Evolutionary conservation across 2,329 filamentous ascomycete genomes (phyloP).

Genomic region (Camillea tinctor): DNA sequence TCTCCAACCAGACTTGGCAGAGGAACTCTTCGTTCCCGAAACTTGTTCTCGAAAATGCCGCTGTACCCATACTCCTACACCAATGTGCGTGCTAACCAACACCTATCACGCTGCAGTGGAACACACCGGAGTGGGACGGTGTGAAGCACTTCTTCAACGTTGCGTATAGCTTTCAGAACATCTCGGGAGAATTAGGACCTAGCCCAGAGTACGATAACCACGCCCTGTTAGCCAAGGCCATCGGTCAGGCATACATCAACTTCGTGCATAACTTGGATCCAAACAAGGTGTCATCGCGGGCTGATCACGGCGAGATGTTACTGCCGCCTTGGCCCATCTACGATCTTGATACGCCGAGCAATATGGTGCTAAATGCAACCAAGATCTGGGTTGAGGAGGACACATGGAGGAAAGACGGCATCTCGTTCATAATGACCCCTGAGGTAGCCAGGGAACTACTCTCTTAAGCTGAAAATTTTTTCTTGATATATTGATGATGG

Average conservation of each 20-base stretch:
- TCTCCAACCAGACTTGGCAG: neutral
- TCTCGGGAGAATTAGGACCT: conserved; percentile 45
- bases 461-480: conserved; percentile 6
- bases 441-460: conserved; percentile 39
- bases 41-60: neutral
- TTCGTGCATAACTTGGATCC: conserved; percentile 45
- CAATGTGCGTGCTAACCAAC: neutral
- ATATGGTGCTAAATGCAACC: conserved; percentile 46
- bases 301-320: neutral
- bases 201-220: conserved; percentile 42
- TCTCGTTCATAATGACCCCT: conserved; percentile 41
- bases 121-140: conserved; percentile 38
- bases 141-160: conserved; percentile 49
- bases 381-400: conserved; percentile 45
- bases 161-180: conserved; percentile 51
- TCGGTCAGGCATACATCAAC: conserved; percentile 42
- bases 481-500: neutral
- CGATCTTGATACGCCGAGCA: conserved; percentile 36
- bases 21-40: neutral
- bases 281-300: conserved; percentile 28
- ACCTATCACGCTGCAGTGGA: conserved; percentile 29
- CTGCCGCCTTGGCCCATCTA: conserved; percentile 25
- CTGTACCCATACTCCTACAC: neutral
- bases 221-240: conserved; percentile 32
- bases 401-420: conserved; percentile 46